phyloP scores from a whole-genome alignment of 2,329 filamentous ascomycete species.

The Fusarium metavorans region DNA sequence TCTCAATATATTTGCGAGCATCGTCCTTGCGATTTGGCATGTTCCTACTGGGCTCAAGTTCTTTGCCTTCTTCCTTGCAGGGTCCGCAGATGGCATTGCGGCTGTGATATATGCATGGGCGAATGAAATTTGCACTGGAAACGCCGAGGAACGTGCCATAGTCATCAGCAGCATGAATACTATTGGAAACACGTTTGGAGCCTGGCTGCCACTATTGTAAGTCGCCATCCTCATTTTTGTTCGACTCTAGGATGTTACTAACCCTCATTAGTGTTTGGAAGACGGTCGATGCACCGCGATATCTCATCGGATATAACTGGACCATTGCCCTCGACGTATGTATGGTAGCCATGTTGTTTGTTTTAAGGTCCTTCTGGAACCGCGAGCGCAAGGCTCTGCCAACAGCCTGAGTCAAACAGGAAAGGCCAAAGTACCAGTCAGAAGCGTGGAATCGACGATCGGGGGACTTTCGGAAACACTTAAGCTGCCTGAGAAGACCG shows the following conservation, averaged over 20 bases:
- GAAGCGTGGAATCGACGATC: background rate
- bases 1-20: constrained; percentile 37
- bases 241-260: background rate
- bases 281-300: constrained; percentile 51
- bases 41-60: constrained; percentile 51
- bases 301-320: constrained; percentile 52
- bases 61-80: constrained; percentile 51
- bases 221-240: background rate
- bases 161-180: background rate
- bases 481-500: background rate
- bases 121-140: constrained; percentile 58
- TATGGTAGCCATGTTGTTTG: constrained; percentile 36
- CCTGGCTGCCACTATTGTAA: background rate
- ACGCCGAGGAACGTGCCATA: constrained; percentile 48
- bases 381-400: constrained; percentile 6
- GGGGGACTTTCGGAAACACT: background rate
- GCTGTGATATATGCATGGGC: constrained; percentile 58
- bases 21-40: constrained; percentile 50
- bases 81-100: constrained; percentile 44
- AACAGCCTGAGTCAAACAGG: background rate
- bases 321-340: constrained; percentile 44
- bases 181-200: background rate
- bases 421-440: background rate
- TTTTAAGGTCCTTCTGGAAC: constrained; percentile 19
- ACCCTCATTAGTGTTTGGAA: constrained; percentile 43